Percentiles rank a stretch among this genome's conserved stretches.
phyloP scores from a whole-genome alignment of 495 filamentous ascomycete genomes.

The Evernia prunastri region DNA sequence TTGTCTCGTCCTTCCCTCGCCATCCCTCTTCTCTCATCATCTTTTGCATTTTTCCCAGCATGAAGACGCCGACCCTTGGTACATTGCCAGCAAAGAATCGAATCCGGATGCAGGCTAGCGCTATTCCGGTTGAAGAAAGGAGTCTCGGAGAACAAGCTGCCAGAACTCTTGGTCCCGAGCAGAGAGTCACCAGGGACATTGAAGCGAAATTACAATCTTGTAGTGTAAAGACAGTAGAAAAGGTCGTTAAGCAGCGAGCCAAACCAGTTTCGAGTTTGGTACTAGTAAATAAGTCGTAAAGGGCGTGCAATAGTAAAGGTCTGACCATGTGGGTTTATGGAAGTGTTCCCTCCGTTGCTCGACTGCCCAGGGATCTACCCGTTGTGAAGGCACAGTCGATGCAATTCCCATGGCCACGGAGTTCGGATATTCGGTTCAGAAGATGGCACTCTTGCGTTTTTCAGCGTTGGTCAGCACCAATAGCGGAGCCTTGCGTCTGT shows the following conservation, averaged over 20 bases:
- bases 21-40: slow-evolving; percentile 4
- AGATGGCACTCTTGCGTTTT: slow-evolving; percentile 77
- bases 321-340: slow-evolving; percentile 10
- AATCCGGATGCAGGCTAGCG: slow-evolving; percentile 15
- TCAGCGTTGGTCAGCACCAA: slow-evolving; percentile 82
- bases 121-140: slow-evolving; percentile 14
- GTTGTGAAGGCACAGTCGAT: neutral
- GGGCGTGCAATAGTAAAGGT: slow-evolving; percentile 19
- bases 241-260: slow-evolving; percentile 20
- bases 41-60: neutral
- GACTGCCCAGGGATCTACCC: slow-evolving; percentile 20
- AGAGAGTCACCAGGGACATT: neutral
- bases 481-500: slow-evolving; percentile 74
- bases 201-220: slow-evolving; percentile 21
- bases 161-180: neutral
- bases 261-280: slow-evolving; percentile 9
- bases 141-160: neutral
- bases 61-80: slow-evolving; percentile 1
- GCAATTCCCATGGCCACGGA: neutral
- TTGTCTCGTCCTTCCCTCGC: neutral
- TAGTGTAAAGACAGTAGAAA: slow-evolving; percentile 23
- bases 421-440: slow-evolving; percentile 28
- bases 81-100: slow-evolving; percentile 15
- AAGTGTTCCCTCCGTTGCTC: slow-evolving; percentile 7
- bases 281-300: slow-evolving; percentile 23